These are phyloP conservation scores for Nasturtium officinale DNA, from an alignment of 345 rosid species.

Conservation along the genomic window DNA sequence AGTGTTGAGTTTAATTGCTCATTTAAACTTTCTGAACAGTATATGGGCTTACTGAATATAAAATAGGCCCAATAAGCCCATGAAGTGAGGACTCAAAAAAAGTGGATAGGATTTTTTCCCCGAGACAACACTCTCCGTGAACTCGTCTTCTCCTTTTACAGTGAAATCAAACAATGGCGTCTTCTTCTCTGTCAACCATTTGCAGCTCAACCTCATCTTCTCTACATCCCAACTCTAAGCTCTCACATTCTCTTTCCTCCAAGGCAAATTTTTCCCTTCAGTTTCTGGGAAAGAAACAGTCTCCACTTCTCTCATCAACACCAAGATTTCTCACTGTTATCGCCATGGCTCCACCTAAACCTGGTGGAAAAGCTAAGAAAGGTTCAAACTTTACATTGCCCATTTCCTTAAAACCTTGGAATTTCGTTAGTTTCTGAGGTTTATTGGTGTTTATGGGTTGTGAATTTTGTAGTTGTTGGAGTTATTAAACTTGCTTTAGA, in stretches of 20 bases:
- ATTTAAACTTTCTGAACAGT: background rate
- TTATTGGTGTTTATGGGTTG: background rate
- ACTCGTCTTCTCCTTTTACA: background rate
- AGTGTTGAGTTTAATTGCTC: too few relatives aligned
- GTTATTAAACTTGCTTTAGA: conserved; percentile 85
- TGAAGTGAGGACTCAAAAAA: conserved; percentile 18
- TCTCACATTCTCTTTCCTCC: conserved; percentile 55
- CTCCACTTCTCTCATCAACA: conserved; percentile 54
- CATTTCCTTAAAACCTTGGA: background rate
- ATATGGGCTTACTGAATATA: background rate
- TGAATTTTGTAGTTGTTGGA: conserved; percentile 59
- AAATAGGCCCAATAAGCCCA: conserved; percentile 17
- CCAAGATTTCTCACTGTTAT: conserved; percentile 67
- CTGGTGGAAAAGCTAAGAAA: conserved; percentile 83
- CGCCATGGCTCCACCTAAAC: conserved; percentile 98
- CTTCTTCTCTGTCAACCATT: conserved; percentile 49
- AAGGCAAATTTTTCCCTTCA: conserved; percentile 52
- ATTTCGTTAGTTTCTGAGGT: background rate
- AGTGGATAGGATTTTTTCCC: conserved; percentile 40
- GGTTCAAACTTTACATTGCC: conserved; percentile 45
- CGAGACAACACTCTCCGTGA: conserved; percentile 25
- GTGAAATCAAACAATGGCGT: conserved; percentile 57
- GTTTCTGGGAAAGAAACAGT: conserved; percentile 49
- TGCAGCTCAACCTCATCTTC: conserved; percentile 34
- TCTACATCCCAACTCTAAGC: conserved; percentile 38